A percentile compares a stretch with the other conserved stretches of the same genome.
Conservation (phyloP, 2,329 filamentous ascomycete species). For the Tolypocladium ovalisporum region DNA sequence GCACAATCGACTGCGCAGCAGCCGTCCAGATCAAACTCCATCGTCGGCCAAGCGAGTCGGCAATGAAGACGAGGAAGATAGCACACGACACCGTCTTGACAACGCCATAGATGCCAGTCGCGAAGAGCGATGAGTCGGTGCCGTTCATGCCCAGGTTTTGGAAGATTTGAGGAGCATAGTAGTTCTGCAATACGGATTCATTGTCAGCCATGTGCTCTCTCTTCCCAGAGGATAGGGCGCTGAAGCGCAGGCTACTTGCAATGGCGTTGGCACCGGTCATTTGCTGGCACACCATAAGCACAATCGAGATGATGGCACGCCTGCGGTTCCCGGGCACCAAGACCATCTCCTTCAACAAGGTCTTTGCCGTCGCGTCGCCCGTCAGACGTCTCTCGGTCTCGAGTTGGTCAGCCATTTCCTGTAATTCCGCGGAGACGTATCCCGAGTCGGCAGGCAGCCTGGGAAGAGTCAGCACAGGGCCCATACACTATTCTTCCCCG, state of each 20-base stretch:
- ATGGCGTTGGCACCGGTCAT: slow-evolving; percentile 53
- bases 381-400: slow-evolving; percentile 49
- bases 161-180: slow-evolving; percentile 63
- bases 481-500: too few relatives aligned
- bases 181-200: slow-evolving; percentile 30
- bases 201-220: neutral
- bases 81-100: slow-evolving; percentile 57
- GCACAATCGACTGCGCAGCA: slow-evolving; percentile 47
- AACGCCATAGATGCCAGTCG: slow-evolving; percentile 63
- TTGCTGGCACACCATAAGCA: slow-evolving; percentile 57
- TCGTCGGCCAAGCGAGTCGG: slow-evolving; percentile 58
- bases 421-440: slow-evolving; percentile 47
- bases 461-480: neutral
- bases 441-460: slow-evolving; percentile 41
- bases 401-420: slow-evolving; percentile 51
- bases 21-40: slow-evolving; percentile 52
- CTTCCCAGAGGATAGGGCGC: neutral
- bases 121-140: slow-evolving; percentile 51
- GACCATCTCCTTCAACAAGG: slow-evolving; percentile 55
- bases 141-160: slow-evolving; percentile 47
- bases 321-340: slow-evolving; percentile 49
- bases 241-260: slow-evolving; percentile 23
- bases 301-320: slow-evolving; percentile 50
- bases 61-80: slow-evolving; percentile 54
- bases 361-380: slow-evolving; percentile 40